Percentiles rank a stretch among this genome's conserved stretches.
Evolutionary conservation across 805 yeast genomes (phyloP).

Genomic region (Ascoidea tarda): DNA sequence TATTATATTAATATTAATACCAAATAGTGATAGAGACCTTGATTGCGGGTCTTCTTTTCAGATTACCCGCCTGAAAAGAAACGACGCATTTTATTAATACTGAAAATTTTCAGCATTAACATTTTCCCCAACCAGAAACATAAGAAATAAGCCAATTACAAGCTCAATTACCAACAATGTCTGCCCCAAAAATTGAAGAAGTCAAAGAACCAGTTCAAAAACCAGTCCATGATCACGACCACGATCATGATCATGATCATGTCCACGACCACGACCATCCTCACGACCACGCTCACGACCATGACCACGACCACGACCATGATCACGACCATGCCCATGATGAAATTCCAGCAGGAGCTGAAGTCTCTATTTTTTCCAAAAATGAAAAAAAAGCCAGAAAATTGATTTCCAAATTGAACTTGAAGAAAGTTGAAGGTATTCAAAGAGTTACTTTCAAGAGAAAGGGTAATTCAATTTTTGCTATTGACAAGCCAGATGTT

Average conservation of each 20-base stretch:
- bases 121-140: no score
- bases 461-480: slow-evolving; percentile 82
- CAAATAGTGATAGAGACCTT: no score
- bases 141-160: no score
- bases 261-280: not conserved
- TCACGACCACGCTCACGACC: not conserved
- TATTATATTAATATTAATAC: no score
- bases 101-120: no score
- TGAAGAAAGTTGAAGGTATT: slow-evolving; percentile 85
- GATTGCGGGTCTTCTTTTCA: no score
- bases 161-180: not conserved
- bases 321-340: not conserved
- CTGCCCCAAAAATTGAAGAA: not conserved
- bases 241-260: not conserved
- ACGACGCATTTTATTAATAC: no score
- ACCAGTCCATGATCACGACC: not conserved
- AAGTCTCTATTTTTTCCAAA: slow-evolving; percentile 68
- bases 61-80: no score
- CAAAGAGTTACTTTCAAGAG: slow-evolving; percentile 92
- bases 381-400: slow-evolving; percentile 95
- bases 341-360: slow-evolving; percentile 69
- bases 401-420: slow-evolving; percentile 71
- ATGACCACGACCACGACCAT: not conserved
- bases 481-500: slow-evolving; percentile 89
- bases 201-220: not conserved